Evolutionary conservation across 148 eudicot species (phyloP), one percentile per base, ranked within the genome.

Genomic region (Spergularia marina): DNA sequence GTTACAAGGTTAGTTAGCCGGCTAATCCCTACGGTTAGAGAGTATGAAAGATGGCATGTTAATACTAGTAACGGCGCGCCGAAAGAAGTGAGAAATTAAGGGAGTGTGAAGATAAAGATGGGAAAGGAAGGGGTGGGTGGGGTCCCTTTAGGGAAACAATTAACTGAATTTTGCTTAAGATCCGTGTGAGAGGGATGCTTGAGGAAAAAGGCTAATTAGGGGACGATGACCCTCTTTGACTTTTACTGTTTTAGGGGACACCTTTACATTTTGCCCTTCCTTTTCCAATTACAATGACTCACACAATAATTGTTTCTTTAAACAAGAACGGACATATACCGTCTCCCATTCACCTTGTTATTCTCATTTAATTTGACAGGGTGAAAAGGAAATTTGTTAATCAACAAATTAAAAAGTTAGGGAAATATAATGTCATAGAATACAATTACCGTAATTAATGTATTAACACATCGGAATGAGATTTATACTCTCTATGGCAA

Each of bases 221-320:
- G 7, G 18, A 53, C 9, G 70, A 68, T 12, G 51, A 74, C 51
- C 64, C 70, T 51, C 67, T 52, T 64, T 74, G 68, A 62, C 70
- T 63, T 74, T 63, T 15, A 17, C 51, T 66, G 65, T 66, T 66
- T 23, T 47, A 40, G 72, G 71, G 78, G 65, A 56, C 78, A 75
- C 78, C 25, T 44, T n/a, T 56, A 6, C 12, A 5, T 52, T 53
- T 53, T 74, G 70, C 70, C 51, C 53, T 30, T 64, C 9, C 69
- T 74, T 73, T 62, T 30, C 36, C 36, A 30, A 30, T 30, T 30
- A 30, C 36, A 30, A 30, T 30, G 36, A 30, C 36, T 30, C 36
- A 30, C 36, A 30, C 36, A 2, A 30, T 30, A 30, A 30, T 30
- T 30, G 36, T 30, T 30, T 30, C 36, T 30, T 30, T 30, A 3